phyloP scores from a whole-genome alignment of 257 asterid genomes.

The Echites panduratus region DNA sequence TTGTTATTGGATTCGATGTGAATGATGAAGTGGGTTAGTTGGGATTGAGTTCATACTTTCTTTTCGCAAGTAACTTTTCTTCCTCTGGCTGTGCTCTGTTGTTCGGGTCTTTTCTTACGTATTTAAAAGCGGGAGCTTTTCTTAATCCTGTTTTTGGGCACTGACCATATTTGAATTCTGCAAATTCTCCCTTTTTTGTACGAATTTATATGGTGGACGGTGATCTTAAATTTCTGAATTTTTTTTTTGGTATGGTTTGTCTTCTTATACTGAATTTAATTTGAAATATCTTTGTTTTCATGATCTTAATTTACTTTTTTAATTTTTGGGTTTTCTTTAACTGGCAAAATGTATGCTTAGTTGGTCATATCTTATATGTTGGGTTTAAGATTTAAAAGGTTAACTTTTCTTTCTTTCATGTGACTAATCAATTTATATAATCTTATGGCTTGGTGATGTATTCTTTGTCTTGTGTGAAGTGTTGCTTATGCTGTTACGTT shows the following conservation, averaged over 20 bases:
- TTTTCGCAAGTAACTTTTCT: not conserved
- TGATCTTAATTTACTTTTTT: not conserved
- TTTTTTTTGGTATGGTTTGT: not conserved
- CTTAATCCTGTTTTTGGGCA: not conserved
- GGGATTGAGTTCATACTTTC: not conserved
- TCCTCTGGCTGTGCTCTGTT: not conserved
- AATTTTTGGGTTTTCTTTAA: not conserved
- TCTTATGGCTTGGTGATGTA: not conserved
- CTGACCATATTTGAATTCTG: not conserved
- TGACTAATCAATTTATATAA: not conserved
- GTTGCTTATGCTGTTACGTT: not conserved
- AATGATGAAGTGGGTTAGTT: slow-evolving; percentile 1
- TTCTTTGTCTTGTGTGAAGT: not conserved
- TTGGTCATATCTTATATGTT: not conserved
- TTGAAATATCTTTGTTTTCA: not conserved
- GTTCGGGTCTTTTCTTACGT: not conserved
- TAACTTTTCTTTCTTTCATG: not conserved
- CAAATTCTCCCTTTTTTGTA: not conserved
- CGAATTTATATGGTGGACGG: slow-evolving; percentile 5
- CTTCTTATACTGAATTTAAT: not conserved
- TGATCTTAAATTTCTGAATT: not conserved
- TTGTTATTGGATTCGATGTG: slow-evolving; percentile 1
- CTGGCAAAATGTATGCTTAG: too few species aligned
- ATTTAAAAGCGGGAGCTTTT: slow-evolving; percentile 1
- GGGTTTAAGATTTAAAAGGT: not conserved